These are phyloP conservation scores for Fusarium beomiforme DNA, from an alignment of 2,329 filamentous ascomycete species.

Conservation along the genomic window DNA sequence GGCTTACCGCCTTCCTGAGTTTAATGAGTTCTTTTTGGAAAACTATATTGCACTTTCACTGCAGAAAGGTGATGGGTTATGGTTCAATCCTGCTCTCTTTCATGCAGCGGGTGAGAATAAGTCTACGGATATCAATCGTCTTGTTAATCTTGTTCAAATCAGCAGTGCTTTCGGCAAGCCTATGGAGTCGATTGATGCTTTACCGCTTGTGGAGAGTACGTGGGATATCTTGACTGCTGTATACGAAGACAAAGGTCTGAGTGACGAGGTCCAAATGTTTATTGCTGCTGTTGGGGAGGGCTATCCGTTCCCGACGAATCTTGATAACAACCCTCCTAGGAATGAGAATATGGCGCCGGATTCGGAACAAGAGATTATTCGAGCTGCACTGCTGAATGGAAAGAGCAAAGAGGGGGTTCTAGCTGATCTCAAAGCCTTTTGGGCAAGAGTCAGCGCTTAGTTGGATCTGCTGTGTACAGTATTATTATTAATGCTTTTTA, in stretches of 20 bases:
- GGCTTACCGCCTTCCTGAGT: slow-evolving; percentile 63
- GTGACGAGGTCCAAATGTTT: slow-evolving; percentile 56
- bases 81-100: slow-evolving; percentile 71
- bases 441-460: slow-evolving; percentile 24
- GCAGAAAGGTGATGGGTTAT: slow-evolving; percentile 66
- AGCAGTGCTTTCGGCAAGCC: slow-evolving; percentile 70
- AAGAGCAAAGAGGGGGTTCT: slow-evolving; percentile 55
- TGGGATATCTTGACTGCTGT: slow-evolving; percentile 53
- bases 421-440: slow-evolving; percentile 47
- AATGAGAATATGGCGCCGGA: slow-evolving; percentile 68
- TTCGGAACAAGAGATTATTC: slow-evolving; percentile 65
- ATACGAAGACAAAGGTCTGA: slow-evolving; percentile 50
- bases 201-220: slow-evolving; percentile 57
- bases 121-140: slow-evolving; percentile 58
- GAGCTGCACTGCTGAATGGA: slow-evolving; percentile 53
- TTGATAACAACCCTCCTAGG: slow-evolving; percentile 65
- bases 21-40: slow-evolving; percentile 63
- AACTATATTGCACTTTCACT: slow-evolving; percentile 64
- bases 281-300: slow-evolving; percentile 64
- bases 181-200: slow-evolving; percentile 68
- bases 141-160: slow-evolving; percentile 71
- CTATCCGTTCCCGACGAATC: slow-evolving; percentile 71
- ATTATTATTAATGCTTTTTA: background rate
- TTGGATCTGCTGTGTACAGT: background rate
- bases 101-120: slow-evolving; percentile 70